phyloP scores from a whole-genome alignment of 257 asterid species.

The Anisodus tanguticus region DNA sequence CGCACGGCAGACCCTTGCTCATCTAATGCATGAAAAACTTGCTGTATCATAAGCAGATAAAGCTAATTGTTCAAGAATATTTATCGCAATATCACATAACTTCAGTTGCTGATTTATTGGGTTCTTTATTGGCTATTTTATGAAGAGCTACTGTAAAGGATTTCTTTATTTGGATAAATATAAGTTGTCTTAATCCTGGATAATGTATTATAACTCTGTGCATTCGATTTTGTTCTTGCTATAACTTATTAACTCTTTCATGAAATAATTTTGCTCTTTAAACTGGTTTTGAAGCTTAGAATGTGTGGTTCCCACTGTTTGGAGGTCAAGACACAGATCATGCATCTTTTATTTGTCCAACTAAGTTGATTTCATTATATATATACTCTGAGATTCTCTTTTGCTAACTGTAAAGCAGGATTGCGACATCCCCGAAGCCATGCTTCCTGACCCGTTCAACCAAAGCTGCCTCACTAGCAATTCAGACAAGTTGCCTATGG shows the following conservation, averaged over 20 bases:
- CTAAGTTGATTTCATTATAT: neutral
- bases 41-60: neutral
- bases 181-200: neutral
- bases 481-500: slow-evolving; percentile 39
- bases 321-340: neutral
- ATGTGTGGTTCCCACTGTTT: neutral
- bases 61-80: slow-evolving; percentile 22
- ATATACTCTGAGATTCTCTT: slow-evolving; percentile 29
- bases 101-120: slow-evolving; percentile 7
- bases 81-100: neutral
- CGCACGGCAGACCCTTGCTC: neutral
- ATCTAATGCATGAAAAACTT: neutral
- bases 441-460: slow-evolving; percentile 66
- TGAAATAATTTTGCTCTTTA: slow-evolving; percentile 6
- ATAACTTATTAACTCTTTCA: neutral
- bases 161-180: slow-evolving; percentile 11
- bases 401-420: slow-evolving; percentile 50
- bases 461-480: slow-evolving; percentile 38
- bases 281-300: slow-evolving; percentile 20
- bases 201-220: neutral
- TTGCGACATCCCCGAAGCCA: slow-evolving; percentile 75
- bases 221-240: neutral
- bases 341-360: slow-evolving; percentile 10
- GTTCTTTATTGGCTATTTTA: neutral
- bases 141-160: neutral